A percentile compares a stretch with the other conserved stretches of the same genome.
These are phyloP conservation scores for Drosera spatulata DNA, from an alignment of 179 eudicot species.

Conservation along the genomic window DNA sequence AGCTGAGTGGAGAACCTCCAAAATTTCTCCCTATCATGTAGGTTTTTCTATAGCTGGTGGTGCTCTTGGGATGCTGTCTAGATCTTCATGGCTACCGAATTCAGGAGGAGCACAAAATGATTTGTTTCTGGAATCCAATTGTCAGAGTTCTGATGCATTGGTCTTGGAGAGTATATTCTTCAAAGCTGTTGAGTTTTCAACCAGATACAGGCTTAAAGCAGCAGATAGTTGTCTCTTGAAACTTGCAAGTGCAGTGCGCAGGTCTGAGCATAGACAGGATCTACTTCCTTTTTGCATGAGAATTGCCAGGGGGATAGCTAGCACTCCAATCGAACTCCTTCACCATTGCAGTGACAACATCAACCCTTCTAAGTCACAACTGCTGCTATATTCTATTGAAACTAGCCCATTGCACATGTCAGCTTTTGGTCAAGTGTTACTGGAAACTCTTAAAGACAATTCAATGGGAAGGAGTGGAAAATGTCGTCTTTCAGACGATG, in stretches of 20 bases:
- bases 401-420: constrained; percentile 66
- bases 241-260: constrained; percentile 43
- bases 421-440: constrained; percentile 51
- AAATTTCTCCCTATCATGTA: constrained; percentile 36
- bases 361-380: constrained; percentile 40
- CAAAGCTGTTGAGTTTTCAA: constrained; percentile 36
- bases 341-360: constrained; percentile 40
- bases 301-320: constrained; percentile 44
- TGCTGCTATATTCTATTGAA: constrained; percentile 41
- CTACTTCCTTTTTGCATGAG: constrained; percentile 26
- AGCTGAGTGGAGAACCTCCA: constrained; percentile 9
- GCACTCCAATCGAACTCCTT: constrained; percentile 42
- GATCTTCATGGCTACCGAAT: constrained; percentile 22
- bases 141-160: constrained; percentile 21
- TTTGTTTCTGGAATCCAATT: constrained; percentile 24
- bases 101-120: constrained; percentile 7
- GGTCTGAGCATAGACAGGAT: constrained; percentile 19
- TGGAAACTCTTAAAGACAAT: constrained; percentile 18
- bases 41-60: constrained; percentile 52
- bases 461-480: constrained; percentile 9
- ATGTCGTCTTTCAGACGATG: constrained; percentile 35
- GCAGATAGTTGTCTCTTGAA: constrained; percentile 68
- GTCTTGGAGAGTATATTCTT: constrained; percentile 54
- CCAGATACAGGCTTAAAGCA: constrained; percentile 31
- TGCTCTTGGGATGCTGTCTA: constrained; percentile 49